These are phyloP conservation scores for Jatropha multifida DNA, from an alignment of 441 rosid genomes.

Conservation along the genomic window DNA sequence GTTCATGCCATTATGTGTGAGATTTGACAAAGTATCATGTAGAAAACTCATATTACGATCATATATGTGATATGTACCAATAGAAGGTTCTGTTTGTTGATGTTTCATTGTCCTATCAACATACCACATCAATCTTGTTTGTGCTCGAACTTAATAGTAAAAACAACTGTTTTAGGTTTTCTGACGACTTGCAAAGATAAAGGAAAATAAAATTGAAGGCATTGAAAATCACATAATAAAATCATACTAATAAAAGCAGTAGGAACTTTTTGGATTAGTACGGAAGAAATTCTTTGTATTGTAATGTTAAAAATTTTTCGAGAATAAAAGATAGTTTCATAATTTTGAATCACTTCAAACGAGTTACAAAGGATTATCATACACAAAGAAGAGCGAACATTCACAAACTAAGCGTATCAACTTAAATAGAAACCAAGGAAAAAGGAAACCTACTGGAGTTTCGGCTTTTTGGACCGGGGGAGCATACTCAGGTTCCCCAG, in stretches of 20 bases:
- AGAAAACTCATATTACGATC: background rate
- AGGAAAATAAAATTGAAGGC: background rate
- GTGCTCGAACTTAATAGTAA: background rate
- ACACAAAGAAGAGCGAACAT: background rate
- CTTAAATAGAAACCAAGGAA: background rate
- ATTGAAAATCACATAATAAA: no score
- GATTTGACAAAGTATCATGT: background rate
- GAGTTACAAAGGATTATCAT: background rate
- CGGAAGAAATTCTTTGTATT: no score
- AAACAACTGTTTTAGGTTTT: background rate
- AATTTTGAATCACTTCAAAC: background rate
- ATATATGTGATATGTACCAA: background rate
- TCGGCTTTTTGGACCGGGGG: slow-evolving; percentile 81
- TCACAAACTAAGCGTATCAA: background rate
- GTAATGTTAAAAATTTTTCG: background rate
- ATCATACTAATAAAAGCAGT: no score
- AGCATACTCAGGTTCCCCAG: slow-evolving; percentile 83
- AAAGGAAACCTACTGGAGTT: slow-evolving; percentile 61
- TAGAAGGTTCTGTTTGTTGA: background rate
- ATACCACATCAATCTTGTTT: background rate
- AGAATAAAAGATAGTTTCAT: background rate
- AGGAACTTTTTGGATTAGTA: no score
- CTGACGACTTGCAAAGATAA: background rate
- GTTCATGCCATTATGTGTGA: background rate
- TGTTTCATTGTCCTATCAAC: background rate